A percentile compares a stretch with the other conserved stretches of the same genome.
phyloP scores from a whole-genome alignment of 177 flowering plant species.

The Vitis hybrid region DNA sequence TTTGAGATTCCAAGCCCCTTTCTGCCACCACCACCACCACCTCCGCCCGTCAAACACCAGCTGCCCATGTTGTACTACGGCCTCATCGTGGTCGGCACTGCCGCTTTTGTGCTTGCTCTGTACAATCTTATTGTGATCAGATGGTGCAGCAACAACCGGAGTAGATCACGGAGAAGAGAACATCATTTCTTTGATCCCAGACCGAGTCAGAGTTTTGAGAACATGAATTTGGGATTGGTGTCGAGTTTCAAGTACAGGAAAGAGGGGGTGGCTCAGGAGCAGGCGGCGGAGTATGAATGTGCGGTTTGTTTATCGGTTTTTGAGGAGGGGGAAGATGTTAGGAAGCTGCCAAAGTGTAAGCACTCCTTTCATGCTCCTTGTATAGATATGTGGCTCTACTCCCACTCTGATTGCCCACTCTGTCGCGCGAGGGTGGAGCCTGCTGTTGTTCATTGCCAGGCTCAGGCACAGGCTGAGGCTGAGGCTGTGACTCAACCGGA shows the following conservation, averaged over 20 bases:
- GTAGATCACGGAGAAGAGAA: neutral
- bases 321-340: slow-evolving; percentile 63
- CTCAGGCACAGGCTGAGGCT: neutral
- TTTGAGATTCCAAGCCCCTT: slow-evolving; percentile 1
- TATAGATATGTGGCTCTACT: slow-evolving; percentile 63
- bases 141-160: slow-evolving; percentile 31
- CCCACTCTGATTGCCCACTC: slow-evolving; percentile 57
- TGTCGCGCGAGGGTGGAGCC: slow-evolving; percentile 42
- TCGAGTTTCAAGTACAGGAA: slow-evolving; percentile 53
- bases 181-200: neutral
- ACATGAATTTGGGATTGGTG: slow-evolving; percentile 9
- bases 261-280: neutral
- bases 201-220: slow-evolving; percentile 10
- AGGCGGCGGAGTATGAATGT: slow-evolving; percentile 34
- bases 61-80: slow-evolving; percentile 51
- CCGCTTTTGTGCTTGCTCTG: slow-evolving; percentile 33
- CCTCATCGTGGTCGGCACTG: slow-evolving; percentile 47
- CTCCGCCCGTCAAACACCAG: slow-evolving; percentile 11
- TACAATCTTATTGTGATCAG: slow-evolving; percentile 46
- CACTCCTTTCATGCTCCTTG: slow-evolving; percentile 61
- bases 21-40: slow-evolving; percentile 9
- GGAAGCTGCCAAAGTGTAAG: slow-evolving; percentile 42
- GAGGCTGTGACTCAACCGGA: neutral
- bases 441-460: neutral
- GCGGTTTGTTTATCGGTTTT: slow-evolving; percentile 54